These are phyloP conservation scores for Candida ovalis DNA, from an alignment of 805 yeast genomes.

Conservation along the genomic window DNA sequence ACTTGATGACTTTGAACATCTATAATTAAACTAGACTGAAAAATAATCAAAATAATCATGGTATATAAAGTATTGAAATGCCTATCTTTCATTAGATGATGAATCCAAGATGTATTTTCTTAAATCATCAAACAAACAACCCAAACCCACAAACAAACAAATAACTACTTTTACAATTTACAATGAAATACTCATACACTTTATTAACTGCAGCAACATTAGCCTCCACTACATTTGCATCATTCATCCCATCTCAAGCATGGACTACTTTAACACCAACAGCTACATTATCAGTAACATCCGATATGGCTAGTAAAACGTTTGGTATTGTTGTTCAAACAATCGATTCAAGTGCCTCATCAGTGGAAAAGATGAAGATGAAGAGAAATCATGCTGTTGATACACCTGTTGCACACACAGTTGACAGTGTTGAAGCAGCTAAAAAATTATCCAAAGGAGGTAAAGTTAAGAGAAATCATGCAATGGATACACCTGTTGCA, in stretches of 20 bases:
- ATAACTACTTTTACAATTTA: not conserved
- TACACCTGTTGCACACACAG: not conserved
- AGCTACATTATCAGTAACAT: not conserved
- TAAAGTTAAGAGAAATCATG: not conserved
- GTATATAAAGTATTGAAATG: no score
- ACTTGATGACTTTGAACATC: no score
- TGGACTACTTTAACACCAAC: not conserved
- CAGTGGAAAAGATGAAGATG: not conserved
- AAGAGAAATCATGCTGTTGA: not conserved
- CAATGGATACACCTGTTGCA: not conserved
- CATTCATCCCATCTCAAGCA: not conserved
- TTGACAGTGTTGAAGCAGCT: not conserved
- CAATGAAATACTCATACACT: not conserved
- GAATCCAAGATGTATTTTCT: not conserved
- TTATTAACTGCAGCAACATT: not conserved
- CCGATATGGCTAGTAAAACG: not conserved
- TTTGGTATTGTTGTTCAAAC: constrained; percentile 1
- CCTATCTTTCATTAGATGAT: no score
- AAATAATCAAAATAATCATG: no score
- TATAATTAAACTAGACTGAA: no score
- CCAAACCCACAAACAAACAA: not conserved
- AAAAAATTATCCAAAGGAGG: not conserved
- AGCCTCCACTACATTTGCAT: not conserved
- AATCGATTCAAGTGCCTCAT: not conserved
- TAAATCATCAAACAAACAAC: not conserved